Evolutionary conservation across 169 alveolate species (phyloP).

Genomic region (Pseudocohnilembus persalinus): DNA sequence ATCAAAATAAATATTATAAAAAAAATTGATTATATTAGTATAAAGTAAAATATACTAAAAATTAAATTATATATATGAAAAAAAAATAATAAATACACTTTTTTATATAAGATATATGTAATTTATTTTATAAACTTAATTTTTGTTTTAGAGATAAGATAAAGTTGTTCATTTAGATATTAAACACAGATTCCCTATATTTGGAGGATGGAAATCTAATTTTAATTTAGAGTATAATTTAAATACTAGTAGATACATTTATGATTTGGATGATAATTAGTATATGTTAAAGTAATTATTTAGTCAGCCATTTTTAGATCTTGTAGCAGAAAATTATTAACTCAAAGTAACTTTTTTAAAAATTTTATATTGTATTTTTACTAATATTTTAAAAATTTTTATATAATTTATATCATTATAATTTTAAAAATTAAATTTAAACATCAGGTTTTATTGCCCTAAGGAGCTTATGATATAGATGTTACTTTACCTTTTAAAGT

Average conservation of each 20-base stretch:
- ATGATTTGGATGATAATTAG: constrained; percentile 55
- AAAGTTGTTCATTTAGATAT: constrained; percentile 62
- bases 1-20: no score
- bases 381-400: no score
- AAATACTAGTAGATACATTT: constrained; percentile 63
- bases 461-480: constrained; percentile 77
- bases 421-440: no score
- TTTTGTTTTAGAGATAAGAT: not conserved
- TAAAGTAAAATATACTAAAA: no score
- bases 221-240: constrained; percentile 86
- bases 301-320: constrained; percentile 65
- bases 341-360: constrained; percentile 16
- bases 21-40: no score
- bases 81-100: not conserved
- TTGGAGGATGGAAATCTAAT: constrained; percentile 91
- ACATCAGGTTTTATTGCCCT: constrained; percentile 74
- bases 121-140: not conserved
- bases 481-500: constrained; percentile 65
- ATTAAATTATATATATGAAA: not conserved
- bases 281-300: constrained; percentile 66
- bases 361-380: no score
- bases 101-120: not conserved
- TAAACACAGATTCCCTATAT: constrained; percentile 86
- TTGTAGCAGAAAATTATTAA: constrained; percentile 74
- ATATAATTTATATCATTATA: no score